Percentiles rank a stretch among this genome's conserved stretches.
Evolutionary conservation across 768 basidiomycete species (phyloP).

Genomic region (Boletus pseudopeckii): DNA sequence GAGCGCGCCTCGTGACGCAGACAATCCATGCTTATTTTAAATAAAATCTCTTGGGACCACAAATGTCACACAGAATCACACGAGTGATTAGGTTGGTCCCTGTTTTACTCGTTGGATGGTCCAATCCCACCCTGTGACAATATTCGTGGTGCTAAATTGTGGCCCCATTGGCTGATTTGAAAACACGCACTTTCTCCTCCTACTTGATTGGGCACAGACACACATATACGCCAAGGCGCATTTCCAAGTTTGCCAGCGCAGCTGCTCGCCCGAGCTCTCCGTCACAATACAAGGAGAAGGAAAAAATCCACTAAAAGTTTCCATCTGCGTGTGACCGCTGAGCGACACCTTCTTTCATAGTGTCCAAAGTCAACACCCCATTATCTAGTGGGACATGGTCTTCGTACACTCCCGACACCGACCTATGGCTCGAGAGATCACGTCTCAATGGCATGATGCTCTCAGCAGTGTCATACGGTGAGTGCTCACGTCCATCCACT

Average conservation of each 20-base stretch:
- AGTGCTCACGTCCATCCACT: background rate
- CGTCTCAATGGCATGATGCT: slow-evolving; percentile 25
- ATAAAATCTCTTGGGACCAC: background rate
- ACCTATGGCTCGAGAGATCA: slow-evolving; percentile 29
- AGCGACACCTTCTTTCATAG: no score
- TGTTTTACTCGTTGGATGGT: background rate
- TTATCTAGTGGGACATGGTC: slow-evolving; percentile 7
- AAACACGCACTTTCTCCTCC: no score
- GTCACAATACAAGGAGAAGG: background rate
- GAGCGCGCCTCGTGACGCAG: background rate
- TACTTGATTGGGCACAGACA: background rate
- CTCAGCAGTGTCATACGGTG: slow-evolving; percentile 22
- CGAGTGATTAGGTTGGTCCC: background rate
- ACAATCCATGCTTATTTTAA: background rate
- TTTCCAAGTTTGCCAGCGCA: background rate
- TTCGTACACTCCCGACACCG: slow-evolving; percentile 11
- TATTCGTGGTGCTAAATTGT: background rate
- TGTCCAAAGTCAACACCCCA: background rate
- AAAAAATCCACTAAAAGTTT: background rate
- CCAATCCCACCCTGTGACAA: background rate
- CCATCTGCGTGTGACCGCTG: background rate
- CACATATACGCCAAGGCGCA: background rate
- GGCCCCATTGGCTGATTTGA: no score
- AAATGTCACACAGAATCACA: background rate
- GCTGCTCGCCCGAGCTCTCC: background rate